Conservation (phyloP, 2,329 filamentous ascomycete genomes). For the Penicillium sp. region DNA sequence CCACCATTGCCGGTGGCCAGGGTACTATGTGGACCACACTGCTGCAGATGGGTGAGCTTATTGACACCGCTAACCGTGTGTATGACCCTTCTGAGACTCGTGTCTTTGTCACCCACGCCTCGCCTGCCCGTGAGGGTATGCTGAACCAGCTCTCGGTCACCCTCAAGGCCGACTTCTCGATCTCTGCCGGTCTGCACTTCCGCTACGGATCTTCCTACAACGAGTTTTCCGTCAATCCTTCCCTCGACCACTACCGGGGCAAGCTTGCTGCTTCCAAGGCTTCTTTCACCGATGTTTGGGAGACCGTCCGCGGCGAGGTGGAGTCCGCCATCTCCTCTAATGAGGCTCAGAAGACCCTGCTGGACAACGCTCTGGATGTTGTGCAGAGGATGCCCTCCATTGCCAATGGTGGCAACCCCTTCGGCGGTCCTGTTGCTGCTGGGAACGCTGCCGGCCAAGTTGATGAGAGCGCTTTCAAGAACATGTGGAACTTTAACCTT, state of each 20-base stretch:
- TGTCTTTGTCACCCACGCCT: conserved; percentile 95
- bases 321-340: conserved; percentile 93
- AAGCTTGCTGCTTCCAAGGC: conserved; percentile 98
- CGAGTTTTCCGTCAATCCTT: conserved; percentile 98
- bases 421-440: conserved; percentile 79
- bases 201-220: conserved; percentile 99
- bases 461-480: conserved; percentile 99
- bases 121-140: conserved; percentile 92
- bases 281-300: conserved; percentile 99
- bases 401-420: conserved; percentile 94
- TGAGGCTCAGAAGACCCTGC: conserved; percentile 86
- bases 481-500: conserved; percentile 99
- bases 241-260: conserved; percentile 95
- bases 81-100: conserved; percentile 98
- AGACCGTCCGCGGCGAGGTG: conserved; percentile 95
- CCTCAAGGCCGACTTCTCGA: conserved; percentile 96
- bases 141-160: conserved; percentile 97
- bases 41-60: conserved; percentile 95
- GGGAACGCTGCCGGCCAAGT: conserved; percentile 77
- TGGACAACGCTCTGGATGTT: conserved; percentile 87
- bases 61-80: conserved; percentile 96
- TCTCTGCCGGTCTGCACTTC: conserved; percentile 97
- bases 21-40: conserved; percentile 99
- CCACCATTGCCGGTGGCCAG: conserved; percentile 96
- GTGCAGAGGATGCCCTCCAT: conserved; percentile 98